These are phyloP conservation scores for Cystoisospora suis DNA, from an alignment of 169 alveolate genomes.

Conservation along the genomic window DNA sequence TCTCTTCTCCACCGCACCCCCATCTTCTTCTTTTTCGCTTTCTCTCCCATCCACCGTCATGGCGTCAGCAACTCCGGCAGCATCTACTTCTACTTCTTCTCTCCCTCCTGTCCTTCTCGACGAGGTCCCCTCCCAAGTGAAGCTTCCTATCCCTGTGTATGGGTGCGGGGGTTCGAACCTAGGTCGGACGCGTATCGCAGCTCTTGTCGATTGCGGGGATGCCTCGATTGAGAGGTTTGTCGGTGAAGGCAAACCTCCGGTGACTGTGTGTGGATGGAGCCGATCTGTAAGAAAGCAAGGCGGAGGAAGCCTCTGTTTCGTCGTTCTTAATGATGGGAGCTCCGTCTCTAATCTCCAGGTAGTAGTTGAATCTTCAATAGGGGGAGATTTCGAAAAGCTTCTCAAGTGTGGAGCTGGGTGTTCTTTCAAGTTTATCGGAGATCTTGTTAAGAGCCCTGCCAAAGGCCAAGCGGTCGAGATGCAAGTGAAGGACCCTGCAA, in stretches of 20 bases:
- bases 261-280: constrained; percentile 95
- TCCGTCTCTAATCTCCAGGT: constrained; percentile 88
- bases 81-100: not conserved
- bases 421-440: constrained; percentile 83
- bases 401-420: constrained; percentile 59
- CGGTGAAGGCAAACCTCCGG: not conserved
- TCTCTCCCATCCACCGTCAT: too few species aligned
- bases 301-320: constrained; percentile 89
- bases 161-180: constrained; percentile 31
- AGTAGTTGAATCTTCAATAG: constrained; percentile 81
- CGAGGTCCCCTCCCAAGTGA: not conserved
- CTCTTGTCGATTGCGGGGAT: not conserved
- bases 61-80: not conserved
- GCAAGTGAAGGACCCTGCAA: constrained; percentile 71
- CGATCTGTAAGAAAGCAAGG: constrained; percentile 93
- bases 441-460: constrained; percentile 92
- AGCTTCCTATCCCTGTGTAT: constrained; percentile 27
- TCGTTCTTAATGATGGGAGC: constrained; percentile 96
- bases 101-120: not conserved
- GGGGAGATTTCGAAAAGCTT: not conserved
- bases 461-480: constrained; percentile 89
- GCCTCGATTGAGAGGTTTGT: not conserved
- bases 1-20: not conserved
- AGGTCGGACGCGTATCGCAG: constrained; percentile 31
- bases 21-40: not conserved